Conservation (phyloP, 2,329 filamentous ascomycete species). For the Pochonia chlamydosporia region DNA sequence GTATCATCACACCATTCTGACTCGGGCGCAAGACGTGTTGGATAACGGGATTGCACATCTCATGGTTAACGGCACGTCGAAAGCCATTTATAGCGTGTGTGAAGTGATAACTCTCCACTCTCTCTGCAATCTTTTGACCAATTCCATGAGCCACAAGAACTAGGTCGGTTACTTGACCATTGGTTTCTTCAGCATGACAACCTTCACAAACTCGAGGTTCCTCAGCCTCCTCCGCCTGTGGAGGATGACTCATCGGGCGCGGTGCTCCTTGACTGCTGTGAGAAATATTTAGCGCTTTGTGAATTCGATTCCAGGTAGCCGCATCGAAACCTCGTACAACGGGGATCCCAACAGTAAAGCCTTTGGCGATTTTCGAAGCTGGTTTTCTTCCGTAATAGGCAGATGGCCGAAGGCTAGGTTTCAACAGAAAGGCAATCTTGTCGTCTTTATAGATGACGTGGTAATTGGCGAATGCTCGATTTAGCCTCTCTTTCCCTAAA, state of each 20-base stretch:
- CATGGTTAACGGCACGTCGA: conserved; percentile 77
- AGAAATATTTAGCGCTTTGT: conserved; percentile 29
- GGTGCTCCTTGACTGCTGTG: not conserved
- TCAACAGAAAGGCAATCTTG: conserved; percentile 74
- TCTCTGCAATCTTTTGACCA: conserved; percentile 90
- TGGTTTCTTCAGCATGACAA: conserved; percentile 57
- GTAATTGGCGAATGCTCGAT: conserved; percentile 62
- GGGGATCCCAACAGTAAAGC: conserved; percentile 72
- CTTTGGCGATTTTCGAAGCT: conserved; percentile 78
- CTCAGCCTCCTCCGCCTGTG: conserved; percentile 20
- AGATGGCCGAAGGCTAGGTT: conserved; percentile 79
- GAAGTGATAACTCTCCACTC: conserved; percentile 94
- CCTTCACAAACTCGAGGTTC: conserved; percentile 39
- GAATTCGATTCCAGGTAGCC: conserved; percentile 66
- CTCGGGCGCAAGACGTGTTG: conserved; percentile 67
- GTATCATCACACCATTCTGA: conserved; percentile 87
- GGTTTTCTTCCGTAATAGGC: conserved; percentile 78
- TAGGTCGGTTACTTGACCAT: conserved; percentile 74
- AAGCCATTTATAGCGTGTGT: conserved; percentile 94
- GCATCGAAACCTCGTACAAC: conserved; percentile 88
- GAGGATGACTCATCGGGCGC: not conserved
- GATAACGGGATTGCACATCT: conserved; percentile 70
- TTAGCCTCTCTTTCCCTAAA: conserved; percentile 35
- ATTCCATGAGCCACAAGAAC: conserved; percentile 93
- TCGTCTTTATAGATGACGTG: conserved; percentile 78